Conservation (phyloP, 192 early-diverging fungal genomes). For the Linnemannia hyalina region DNA sequence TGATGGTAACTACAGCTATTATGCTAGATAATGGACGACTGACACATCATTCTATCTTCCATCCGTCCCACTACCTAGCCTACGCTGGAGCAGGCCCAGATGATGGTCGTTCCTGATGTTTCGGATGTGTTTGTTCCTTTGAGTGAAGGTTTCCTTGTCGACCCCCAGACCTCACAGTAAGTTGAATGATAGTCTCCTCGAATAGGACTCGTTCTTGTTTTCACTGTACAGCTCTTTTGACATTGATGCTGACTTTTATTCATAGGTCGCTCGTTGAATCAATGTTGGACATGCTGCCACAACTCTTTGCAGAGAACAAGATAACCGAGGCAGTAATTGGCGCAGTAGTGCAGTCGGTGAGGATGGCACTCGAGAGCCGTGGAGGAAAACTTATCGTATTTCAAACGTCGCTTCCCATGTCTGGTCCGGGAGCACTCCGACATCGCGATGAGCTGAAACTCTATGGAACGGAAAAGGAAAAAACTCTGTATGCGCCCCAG, state of each 20-base stretch:
- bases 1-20: neutral
- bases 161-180: slow-evolving; percentile 83
- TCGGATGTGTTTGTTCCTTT: slow-evolving; percentile 95
- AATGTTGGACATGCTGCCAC: slow-evolving; percentile 85
- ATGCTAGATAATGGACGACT: neutral
- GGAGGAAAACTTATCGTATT: slow-evolving; percentile 94
- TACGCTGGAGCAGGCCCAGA: slow-evolving; percentile 86
- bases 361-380: slow-evolving; percentile 77
- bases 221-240: neutral
- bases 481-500: slow-evolving; percentile 86
- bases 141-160: slow-evolving; percentile 90
- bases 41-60: neutral
- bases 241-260: neutral
- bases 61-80: slow-evolving; percentile 56
- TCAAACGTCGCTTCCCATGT: slow-evolving; percentile 86
- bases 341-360: slow-evolving; percentile 81
- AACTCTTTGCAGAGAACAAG: slow-evolving; percentile 85
- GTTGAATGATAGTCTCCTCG: neutral
- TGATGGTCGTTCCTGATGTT: slow-evolving; percentile 96
- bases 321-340: slow-evolving; percentile 83
- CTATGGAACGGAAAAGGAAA: slow-evolving; percentile 94
- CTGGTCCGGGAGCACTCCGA: slow-evolving; percentile 88
- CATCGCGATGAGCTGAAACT: slow-evolving; percentile 91
- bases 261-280: slow-evolving; percentile 79
- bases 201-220: slow-evolving; percentile 4